Base-by-base conservation (phyloP, 2,329 filamentous ascomycete genomes). In the Chaetomiaceae sp. region DNA sequence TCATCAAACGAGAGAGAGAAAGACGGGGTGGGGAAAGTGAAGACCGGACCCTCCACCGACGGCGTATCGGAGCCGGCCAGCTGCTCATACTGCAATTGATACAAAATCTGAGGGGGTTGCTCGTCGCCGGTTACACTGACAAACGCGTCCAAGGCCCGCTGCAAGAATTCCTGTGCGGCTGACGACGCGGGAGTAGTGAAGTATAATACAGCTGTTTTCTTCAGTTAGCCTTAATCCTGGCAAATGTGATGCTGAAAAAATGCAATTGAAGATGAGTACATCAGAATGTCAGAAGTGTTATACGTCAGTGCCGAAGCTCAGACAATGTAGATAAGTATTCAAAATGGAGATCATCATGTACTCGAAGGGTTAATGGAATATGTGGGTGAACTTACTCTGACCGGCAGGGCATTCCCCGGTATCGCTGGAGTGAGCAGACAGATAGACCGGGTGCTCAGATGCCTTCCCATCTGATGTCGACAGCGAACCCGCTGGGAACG, bases 291-390 rank as follows among this genome's bases (percentile, higher is more conserved):
- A 92, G 86, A 90, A 82, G 80, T 79, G 76, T 76, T 77, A 79
- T 79, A 93, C 90, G 83, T 95, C 91, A 95, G 86, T 64, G 73
- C 73, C 79, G 78, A 70, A 74, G 53, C 86, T 95, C 92, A 91
- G 92, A 87, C 90, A 97, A 97, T 96, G 92, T 97, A 96, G 92
- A 96, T 97, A 97, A 97, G 91, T 91, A 89, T 93, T 95, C 79
- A 71, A 77, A 76, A 72, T 70, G 72, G 79, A 72, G 71, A 77
- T 96, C 91, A 97, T 96, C 92, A 90, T 86, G 78, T 71, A 77
- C 70, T 76, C 66, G 63, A 40, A 48, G 34, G 50, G 54, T 53
- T 57, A 56, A 41, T 44, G 57, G 54, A n/a, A n/a, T n/a, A n/a
- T n/a, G n/a, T n/a, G 52, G 37, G 55, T 23, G 44, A 31, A 87